Evolutionary conservation across 163 green algal genomes (phyloP).

Genomic region (Chlamydomonas reinhardtii): DNA sequence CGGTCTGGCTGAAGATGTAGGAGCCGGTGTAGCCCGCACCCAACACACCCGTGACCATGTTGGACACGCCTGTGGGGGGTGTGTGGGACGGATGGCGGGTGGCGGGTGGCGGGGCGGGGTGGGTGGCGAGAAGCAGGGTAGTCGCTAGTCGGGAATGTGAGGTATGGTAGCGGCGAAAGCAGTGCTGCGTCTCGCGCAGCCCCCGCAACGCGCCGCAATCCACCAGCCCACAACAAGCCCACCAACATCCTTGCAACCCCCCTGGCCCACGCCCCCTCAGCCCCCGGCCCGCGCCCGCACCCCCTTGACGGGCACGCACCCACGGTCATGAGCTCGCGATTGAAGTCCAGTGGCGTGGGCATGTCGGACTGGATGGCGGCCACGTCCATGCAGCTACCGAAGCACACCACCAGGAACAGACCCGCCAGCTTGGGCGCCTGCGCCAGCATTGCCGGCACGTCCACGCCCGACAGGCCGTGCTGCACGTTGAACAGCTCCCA

Average conservation of each 20-base stretch:
- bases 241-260: too few relatives aligned
- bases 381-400: slow-evolving; percentile 89
- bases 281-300: too few relatives aligned
- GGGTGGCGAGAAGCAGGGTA: too few relatives aligned
- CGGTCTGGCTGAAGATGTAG: slow-evolving; percentile 81
- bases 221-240: too few relatives aligned
- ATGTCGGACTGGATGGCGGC: slow-evolving; percentile 63
- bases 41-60: slow-evolving; percentile 61
- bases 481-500: slow-evolving; percentile 84
- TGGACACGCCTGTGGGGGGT: slow-evolving; percentile 59
- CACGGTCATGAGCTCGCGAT: slow-evolving; percentile 85
- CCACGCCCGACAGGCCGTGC: slow-evolving; percentile 66
- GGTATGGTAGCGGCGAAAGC: too few relatives aligned
- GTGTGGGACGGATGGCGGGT: too few relatives aligned
- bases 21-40: slow-evolving; percentile 73
- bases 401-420: slow-evolving; percentile 88
- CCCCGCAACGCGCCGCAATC: too few relatives aligned
- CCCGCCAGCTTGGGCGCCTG: slow-evolving; percentile 73
- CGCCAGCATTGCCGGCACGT: slow-evolving; percentile 45
- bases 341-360: slow-evolving; percentile 84
- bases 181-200: too few relatives aligned
- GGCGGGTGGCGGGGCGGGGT: too few relatives aligned
- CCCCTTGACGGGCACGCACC: slow-evolving; percentile 46
- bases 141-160: too few relatives aligned
- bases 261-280: too few relatives aligned